Conservation (phyloP, 371 early-diverging fungal genomes). For the Scutellospora calospora region DNA sequence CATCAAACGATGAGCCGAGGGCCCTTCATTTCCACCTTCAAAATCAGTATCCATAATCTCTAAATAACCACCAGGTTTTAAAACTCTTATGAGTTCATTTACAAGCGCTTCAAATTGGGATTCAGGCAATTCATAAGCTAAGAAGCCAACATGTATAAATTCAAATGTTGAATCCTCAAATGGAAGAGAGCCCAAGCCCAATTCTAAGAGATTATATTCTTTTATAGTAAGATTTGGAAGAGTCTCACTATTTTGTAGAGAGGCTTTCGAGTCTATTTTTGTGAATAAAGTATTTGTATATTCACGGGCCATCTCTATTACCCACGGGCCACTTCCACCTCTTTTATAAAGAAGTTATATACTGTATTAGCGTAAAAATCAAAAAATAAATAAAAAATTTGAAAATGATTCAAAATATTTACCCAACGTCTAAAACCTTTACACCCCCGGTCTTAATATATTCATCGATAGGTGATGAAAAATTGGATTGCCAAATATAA, state of each 20-base stretch:
- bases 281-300: constrained; percentile 54
- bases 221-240: neutral
- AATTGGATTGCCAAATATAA: constrained; percentile 40
- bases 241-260: neutral
- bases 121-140: neutral
- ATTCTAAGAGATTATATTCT: neutral
- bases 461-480: constrained; percentile 23
- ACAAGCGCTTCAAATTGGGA: neutral
- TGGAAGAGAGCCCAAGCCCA: neutral
- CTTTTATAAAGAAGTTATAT: neutral
- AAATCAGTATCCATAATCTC: constrained; percentile 14
- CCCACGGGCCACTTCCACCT: neutral
- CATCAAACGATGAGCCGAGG: neutral
- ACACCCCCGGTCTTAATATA: neutral
- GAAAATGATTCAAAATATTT: neutral
- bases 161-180: neutral
- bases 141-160: neutral
- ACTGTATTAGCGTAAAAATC: too few species aligned
- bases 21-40: neutral
- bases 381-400: too few species aligned
- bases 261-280: constrained; percentile 50
- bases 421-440: constrained; percentile 38
- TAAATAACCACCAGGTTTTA: constrained; percentile 21
- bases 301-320: constrained; percentile 58
- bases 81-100: neutral